Evolutionary conservation across 208 protist species (phyloP), one percentile per base, ranked within the genome.

Genomic region (Trypanosomatidae sp.): DNA sequence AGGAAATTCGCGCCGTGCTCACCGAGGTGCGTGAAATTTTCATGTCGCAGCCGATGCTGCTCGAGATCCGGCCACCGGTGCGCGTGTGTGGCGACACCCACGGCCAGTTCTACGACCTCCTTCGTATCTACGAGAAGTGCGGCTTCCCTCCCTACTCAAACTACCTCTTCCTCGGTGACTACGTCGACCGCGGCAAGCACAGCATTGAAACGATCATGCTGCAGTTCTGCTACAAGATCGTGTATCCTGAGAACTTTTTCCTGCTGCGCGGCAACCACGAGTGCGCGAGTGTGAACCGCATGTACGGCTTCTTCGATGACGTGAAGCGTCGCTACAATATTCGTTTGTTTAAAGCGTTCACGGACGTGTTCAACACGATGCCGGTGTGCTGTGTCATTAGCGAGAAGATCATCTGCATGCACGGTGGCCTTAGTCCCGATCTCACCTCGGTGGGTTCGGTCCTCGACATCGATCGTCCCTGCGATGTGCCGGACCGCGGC

Each of bases 351-450:
- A 99, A 99, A 78, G 93, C 86, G 4, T 99, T 99, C 81, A 99
- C 98, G 28, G 98, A 99, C 66, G 98, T 97, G 56, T 99, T 99
- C 87, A 99, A 99, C 86, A 99, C 97, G 81, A 91, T 99, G 73
- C 99, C 99, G 25, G 91, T 99, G 58, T 98, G 97, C 43, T 99
- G 98, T 4, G 84, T 99, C 44, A 98, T 99, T 50, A 98, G 99
- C 68, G 98, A 99, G 72, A 99, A 99, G 82, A 99, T 99, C 70
- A 99, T 99, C 71, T 99, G 99, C 84, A 99, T 99, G 87, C 99
- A 99, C 76, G 99, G 98, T 53, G 99, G 99, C 41, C 91, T 99
- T 46, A 99, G 94, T n/a, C n/a, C n/a, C n/a, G n/a, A n/a, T n/a
- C n/a, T n/a, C n/a, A n/a, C n/a, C n/a, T n/a, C n/a, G n/a, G n/a